phyloP scores from a whole-genome alignment of 306 rosid species.

The Lathyrus aphaca region DNA sequence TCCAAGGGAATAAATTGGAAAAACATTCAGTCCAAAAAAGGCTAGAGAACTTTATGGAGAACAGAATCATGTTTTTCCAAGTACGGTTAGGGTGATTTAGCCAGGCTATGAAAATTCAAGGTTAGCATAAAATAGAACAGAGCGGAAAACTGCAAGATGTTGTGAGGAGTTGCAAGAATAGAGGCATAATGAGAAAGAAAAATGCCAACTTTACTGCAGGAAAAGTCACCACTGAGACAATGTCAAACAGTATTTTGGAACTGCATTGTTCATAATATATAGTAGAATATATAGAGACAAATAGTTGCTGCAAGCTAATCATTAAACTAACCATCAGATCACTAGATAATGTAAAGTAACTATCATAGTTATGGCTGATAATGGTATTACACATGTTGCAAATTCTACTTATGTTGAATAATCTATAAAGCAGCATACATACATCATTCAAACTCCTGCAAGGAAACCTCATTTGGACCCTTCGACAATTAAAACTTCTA shows the following conservation, averaged over 20 bases:
- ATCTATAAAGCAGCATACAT: slow-evolving; percentile 41
- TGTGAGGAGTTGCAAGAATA: neutral
- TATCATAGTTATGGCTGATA: neutral
- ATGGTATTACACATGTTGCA: neutral
- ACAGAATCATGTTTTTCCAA: slow-evolving; percentile 5
- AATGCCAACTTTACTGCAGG: neutral
- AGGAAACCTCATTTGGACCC: slow-evolving; percentile 99
- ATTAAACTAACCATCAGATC: slow-evolving; percentile 24
- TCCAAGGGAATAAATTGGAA: slow-evolving; percentile 4
- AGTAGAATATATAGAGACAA: neutral
- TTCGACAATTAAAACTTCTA: slow-evolving; percentile 84
- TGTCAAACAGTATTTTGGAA: slow-evolving; percentile 4
- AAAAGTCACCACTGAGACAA: neutral
- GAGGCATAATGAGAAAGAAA: neutral
- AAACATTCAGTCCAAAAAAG: slow-evolving; percentile 19
- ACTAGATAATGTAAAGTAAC: slow-evolving; percentile 5
- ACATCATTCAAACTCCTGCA: slow-evolving; percentile 85
- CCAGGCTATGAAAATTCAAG: slow-evolving; percentile 6
- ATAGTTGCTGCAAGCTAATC: neutral
- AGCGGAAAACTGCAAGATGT: slow-evolving; percentile 15
- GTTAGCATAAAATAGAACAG: slow-evolving; percentile 20
- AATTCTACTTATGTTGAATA: slow-evolving; percentile 29
- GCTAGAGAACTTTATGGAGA: neutral
- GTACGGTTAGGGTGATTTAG: neutral
- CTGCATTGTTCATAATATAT: slow-evolving; percentile 10